These are phyloP conservation scores for Boletus insuetus DNA, from an alignment of 768 basidiomycete genomes.

Conservation along the genomic window DNA sequence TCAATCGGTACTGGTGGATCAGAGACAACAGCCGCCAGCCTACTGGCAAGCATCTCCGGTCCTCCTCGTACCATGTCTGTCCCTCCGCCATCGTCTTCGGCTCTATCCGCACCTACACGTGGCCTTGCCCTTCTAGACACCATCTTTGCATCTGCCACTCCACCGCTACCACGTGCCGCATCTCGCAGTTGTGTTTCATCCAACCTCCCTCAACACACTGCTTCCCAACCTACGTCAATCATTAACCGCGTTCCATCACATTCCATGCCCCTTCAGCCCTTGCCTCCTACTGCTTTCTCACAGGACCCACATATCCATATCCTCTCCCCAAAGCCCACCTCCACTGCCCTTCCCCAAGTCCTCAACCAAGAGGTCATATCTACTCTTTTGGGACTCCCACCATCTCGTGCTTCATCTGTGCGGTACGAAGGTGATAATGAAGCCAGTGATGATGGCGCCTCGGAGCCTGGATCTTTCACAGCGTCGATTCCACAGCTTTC, in stretches of 20 bases:
- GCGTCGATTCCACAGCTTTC: constrained; percentile 39
- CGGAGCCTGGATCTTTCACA: constrained; percentile 39
- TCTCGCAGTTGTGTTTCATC: constrained; percentile 16
- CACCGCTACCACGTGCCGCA: constrained; percentile 19
- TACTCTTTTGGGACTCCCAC: constrained; percentile 55
- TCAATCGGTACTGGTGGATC: constrained; percentile 25
- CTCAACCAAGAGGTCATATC: constrained; percentile 71
- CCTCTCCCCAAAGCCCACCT: constrained; percentile 56
- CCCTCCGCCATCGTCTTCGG: constrained; percentile 29
- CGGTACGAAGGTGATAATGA: constrained; percentile 62
- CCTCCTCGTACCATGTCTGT: constrained; percentile 32
- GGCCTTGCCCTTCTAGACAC: constrained; percentile 61
- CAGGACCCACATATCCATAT: constrained; percentile 44
- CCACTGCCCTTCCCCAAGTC: constrained; percentile 55
- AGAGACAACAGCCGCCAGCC: constrained; percentile 38
- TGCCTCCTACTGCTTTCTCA: constrained; percentile 19
- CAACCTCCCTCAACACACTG: constrained; percentile 12
- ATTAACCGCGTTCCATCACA: constrained; percentile 3
- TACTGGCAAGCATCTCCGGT: constrained; percentile 50
- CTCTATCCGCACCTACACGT: constrained; percentile 33
- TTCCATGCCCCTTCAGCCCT: constrained; percentile 8
- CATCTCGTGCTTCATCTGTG: constrained; percentile 38
- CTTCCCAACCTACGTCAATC: constrained; percentile 11
- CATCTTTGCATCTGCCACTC: constrained; percentile 70
- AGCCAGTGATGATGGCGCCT: constrained; percentile 32